These are phyloP conservation scores for Stygiomarasmius scandens DNA, from an alignment of 1,284 basidiomycete genomes.

Conservation along the genomic window DNA sequence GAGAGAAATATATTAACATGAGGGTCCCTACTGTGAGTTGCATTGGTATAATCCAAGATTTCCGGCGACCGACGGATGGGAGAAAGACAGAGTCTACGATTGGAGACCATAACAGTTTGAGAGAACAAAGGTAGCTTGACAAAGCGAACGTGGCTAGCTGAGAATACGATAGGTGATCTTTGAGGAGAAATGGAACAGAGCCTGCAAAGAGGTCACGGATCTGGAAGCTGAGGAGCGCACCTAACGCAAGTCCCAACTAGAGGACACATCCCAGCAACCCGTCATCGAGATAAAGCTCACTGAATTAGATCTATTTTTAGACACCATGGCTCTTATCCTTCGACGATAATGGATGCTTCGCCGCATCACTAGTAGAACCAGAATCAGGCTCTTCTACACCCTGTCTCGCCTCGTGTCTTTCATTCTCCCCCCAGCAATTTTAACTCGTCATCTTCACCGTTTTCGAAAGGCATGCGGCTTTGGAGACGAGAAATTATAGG, in stretches of 20 bases:
- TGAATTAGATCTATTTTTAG: conserved; percentile 82
- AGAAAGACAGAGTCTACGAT: conserved; percentile 94
- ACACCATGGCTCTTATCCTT: conserved; percentile 85
- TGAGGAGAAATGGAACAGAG: conserved; percentile 95
- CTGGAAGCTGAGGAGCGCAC: conserved; percentile 39
- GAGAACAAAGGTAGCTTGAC: conserved; percentile 94
- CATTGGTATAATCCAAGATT: conserved; percentile 99
- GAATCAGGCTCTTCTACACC: conserved; percentile 41
- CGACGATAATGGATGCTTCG: conserved; percentile 57
- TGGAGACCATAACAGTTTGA: conserved; percentile 98
- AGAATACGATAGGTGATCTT: conserved; percentile 94
- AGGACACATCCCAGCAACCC: conserved; percentile 14
- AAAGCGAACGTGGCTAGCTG: conserved; percentile 95
- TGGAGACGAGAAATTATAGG: conserved; percentile 46
- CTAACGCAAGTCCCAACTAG: conserved; percentile 75
- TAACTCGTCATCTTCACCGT: conserved; percentile 60
- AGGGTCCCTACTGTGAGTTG: conserved; percentile 88
- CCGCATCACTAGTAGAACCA: conserved; percentile 17
- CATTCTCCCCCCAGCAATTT: conserved; percentile 63
- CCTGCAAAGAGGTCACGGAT: conserved; percentile 47
- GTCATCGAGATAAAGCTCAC: conserved; percentile 48
- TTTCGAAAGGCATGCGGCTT: conserved; percentile 29
- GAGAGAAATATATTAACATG: conserved; percentile 86
- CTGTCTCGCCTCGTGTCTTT: conserved; percentile 48
- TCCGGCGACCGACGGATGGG: conserved; percentile 83